Evolutionary conservation across 2,329 filamentous ascomycete genomes (phyloP), one percentile per base, ranked within the genome.

Genomic region (Ophiocordyceps unilateralis): DNA sequence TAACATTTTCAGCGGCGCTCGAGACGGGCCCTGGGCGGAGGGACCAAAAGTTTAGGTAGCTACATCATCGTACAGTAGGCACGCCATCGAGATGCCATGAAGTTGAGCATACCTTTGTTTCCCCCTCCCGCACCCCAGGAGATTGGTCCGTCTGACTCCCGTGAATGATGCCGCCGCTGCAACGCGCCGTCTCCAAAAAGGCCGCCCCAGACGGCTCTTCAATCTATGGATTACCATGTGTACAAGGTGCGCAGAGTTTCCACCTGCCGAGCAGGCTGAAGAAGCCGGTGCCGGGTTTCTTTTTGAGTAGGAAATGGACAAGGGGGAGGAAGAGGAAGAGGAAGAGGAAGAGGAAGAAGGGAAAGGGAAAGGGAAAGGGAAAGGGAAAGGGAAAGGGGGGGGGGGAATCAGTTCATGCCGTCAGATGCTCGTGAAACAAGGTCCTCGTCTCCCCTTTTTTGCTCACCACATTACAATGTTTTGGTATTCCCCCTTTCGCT

Each of bases 1-100:
- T 36, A 10, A 10, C 12, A 8, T 36, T 19, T 36, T 36, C n/a
- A 36, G 32, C 5, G n/a, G 32, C 32, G 17, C 32, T 36, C 32
- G 32, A 36, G 32, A 15, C 5, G 8, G 19, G 12, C 20, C 17
- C 17, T 20, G 40, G 26, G 22, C 20, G 17, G 14, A 38, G 34
- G 43, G 36, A 44, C 37, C 41, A 38, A n/a, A n/a, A 42, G 41
- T 45, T 43, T 42, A 42, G 43, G 39, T 43, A 43, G 34, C 41
- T 41, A 37, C 41, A 45, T 43, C 21, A 21, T 19, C 39, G 34
- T 26, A 30, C 24, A 17, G 32, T 36, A 36, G 32, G 32, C n/a
- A 36, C 32, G 30, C 38, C 32, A 12, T 17, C 36, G 17, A 45
- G 44, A 43, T 43, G 43, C 41, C 44, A 43, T 26, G n/a, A 20